Evolutionary conservation across 345 rosid species (phyloP), one percentile per base, ranked within the genome.

Genomic region (Bruguiera gymnorhiza): DNA sequence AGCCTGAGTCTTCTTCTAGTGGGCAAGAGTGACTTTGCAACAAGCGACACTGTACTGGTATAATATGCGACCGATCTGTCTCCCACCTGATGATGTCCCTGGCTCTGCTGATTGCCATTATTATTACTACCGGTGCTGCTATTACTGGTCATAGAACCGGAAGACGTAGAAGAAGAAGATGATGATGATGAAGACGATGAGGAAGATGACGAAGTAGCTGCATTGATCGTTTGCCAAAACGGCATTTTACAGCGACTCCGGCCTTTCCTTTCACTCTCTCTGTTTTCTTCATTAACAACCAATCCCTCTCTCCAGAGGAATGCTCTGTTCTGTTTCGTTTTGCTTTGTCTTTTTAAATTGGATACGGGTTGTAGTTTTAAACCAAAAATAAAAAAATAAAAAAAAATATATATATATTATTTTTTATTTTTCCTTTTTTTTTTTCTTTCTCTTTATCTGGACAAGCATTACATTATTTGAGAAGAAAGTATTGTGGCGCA

Each of bases 11-110:
- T 79, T 62, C 96, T 82, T 61, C 90, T 70, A 34, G 92, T 75
- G 13, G 96, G 96, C 80, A 89, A 73, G 71, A 89, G 68, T 34
- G 89, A 86, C 82, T 79, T 87, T 20, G 96, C 87, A 61, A 89
- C 73, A 59, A 87, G 73, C 34, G 87, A 84, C 67, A 89, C 77
- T 19, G 84, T 69, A 53, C 54, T 78, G 18, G 87, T 64, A 37
- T 86, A 66, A 54, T 67, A 72, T 61, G 56, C 57, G 55, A 13
- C 61, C 26, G 87, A 79, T 64, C 80, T 68, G 39, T 70, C 81
- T 26, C 74, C 75, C 29, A 75, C 24, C 63, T 84, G 85, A 54
- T 66, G 67, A 54, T 66, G 65, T 62, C 63, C 76, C 32, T 83
- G 82, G 74, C 46, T 74, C 60, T 74, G 86, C 68, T 79, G 80